A percentile compares a stretch with the other conserved stretches of the same genome.
These are phyloP conservation scores for Botryotinia narcissicola DNA, from an alignment of 2,329 filamentous ascomycete genomes.

Conservation along the genomic window DNA sequence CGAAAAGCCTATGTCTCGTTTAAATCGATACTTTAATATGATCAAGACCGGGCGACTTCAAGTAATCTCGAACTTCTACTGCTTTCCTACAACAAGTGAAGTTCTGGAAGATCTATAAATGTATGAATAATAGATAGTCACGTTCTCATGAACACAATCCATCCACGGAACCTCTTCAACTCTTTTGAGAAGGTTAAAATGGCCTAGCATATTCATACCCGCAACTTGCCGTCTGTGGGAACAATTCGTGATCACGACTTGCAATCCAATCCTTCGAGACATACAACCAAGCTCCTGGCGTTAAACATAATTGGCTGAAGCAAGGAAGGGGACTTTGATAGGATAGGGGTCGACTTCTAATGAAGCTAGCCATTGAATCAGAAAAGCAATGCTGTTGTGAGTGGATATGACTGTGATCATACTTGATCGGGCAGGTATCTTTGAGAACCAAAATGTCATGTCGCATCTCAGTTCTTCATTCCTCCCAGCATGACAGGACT, in stretches of 20 bases:
- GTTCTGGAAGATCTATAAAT: background rate
- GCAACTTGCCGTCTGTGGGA: background rate
- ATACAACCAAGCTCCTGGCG: background rate
- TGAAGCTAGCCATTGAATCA: background rate
- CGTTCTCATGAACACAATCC: background rate
- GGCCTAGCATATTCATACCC: background rate
- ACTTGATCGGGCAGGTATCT: background rate
- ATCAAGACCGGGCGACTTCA: background rate
- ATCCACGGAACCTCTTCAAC: background rate
- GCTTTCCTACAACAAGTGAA: background rate
- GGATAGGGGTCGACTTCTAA: background rate
- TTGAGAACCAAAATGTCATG: too few species aligned
- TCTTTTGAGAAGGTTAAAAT: accelerated
- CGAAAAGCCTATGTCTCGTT: background rate
- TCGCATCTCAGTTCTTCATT: background rate
- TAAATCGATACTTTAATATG: background rate
- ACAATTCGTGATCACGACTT: background rate
- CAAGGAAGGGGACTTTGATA: background rate
- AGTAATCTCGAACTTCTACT: background rate
- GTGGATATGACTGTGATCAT: background rate
- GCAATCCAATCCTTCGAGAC: background rate
- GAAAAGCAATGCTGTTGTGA: too few species aligned
- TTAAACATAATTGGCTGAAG: too few species aligned
- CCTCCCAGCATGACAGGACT: too few species aligned
- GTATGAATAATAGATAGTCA: too few species aligned